A percentile compares a stretch with the other conserved stretches of the same genome.
These are phyloP conservation scores for Dispira parvispora DNA, from an alignment of 192 early-diverging fungal genomes.

Conservation along the genomic window DNA sequence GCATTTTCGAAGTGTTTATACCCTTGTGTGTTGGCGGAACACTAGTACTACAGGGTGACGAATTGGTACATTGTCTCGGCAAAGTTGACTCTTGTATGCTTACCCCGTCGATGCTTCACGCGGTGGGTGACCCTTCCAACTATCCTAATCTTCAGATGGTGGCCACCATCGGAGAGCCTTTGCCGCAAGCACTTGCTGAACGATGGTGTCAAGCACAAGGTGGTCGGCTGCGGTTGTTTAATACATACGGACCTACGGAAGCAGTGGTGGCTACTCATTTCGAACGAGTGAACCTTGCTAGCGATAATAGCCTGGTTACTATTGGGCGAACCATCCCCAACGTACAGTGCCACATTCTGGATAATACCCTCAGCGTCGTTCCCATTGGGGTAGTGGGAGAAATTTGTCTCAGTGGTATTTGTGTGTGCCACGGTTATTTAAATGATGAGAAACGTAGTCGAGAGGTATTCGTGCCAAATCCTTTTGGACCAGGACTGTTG, in stretches of 20 bases:
- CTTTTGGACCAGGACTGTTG: conserved; percentile 15
- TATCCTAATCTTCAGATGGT: not conserved
- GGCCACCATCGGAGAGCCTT: not conserved
- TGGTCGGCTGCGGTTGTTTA: not conserved
- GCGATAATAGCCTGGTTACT: not conserved
- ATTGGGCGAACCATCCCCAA: not conserved
- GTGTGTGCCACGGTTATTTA: conserved; percentile 20
- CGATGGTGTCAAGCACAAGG: not conserved
- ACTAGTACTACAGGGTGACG: conserved; percentile 6
- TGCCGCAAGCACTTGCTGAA: not conserved
- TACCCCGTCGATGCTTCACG: not conserved
- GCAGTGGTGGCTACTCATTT: not conserved
- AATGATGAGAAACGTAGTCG: conserved; percentile 17
- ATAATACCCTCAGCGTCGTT: not conserved
- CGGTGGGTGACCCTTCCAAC: not conserved
- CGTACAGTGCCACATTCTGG: not conserved
- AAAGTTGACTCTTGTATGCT: not conserved
- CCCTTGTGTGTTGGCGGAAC: not conserved
- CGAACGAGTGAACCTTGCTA: not conserved
- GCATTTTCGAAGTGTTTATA: not conserved
- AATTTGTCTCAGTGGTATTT: conserved; percentile 16
- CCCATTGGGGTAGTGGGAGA: conserved; percentile 19
- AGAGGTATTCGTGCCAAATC: conserved; percentile 21
- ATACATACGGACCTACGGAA: conserved; percentile 6
- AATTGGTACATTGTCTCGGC: not conserved